Conservation (phyloP, 352 stramenopile genomes). For the Phytophthora hybrid region DNA sequence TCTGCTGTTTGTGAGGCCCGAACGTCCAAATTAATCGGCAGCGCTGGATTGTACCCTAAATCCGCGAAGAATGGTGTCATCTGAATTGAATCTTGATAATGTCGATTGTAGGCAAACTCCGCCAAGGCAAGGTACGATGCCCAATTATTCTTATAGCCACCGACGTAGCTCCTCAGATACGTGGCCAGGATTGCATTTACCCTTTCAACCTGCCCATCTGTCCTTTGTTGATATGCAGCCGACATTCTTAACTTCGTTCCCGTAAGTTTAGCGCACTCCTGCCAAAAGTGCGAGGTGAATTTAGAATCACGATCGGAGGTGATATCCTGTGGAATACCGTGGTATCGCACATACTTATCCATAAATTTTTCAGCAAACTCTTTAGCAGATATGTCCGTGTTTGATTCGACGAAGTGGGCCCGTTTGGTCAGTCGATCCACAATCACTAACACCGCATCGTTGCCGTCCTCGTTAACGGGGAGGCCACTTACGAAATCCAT, state of each 20-base stretch:
- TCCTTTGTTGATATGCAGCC: constrained; percentile 13
- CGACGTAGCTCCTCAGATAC: constrained; percentile 4
- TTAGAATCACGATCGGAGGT: constrained; percentile 13
- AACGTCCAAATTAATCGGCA: no score
- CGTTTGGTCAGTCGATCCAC: constrained; percentile 16
- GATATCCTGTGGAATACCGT: constrained; percentile 9
- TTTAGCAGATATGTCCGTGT: neutral
- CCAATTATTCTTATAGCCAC: constrained; percentile 16
- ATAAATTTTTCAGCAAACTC: neutral
- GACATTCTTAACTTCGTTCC: constrained; percentile 10
- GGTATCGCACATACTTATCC: constrained; percentile 7
- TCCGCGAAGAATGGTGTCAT: no score
- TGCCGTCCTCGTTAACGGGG: neutral
- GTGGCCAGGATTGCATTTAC: constrained; percentile 12
- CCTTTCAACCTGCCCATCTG: constrained; percentile 13
- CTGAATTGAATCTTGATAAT: no score
- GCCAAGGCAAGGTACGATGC: neutral
- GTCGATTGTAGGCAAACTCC: constrained; percentile 8
- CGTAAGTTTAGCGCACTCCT: neutral
- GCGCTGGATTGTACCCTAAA: no score
- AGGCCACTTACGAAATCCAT: constrained; percentile 24
- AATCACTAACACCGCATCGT: constrained; percentile 9
- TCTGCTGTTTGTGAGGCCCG: no score
- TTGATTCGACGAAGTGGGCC: constrained; percentile 9
- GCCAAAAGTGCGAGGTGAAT: constrained; percentile 19